Conservation (phyloP, 352 stramenopile species). For the Peronospora destructor region DNA sequence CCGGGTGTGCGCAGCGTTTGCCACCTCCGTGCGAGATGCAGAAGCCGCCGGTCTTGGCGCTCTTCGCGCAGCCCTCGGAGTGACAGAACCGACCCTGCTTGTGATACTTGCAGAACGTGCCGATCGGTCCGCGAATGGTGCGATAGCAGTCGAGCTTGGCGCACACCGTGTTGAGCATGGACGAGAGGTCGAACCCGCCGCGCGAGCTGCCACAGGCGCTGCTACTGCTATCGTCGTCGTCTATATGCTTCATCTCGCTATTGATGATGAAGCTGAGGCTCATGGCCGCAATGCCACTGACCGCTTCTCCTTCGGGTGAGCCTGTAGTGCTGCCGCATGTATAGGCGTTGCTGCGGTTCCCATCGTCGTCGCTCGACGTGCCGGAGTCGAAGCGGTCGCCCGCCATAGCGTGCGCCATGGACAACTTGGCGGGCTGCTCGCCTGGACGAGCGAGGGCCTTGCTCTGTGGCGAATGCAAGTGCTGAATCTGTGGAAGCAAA, state of each 20-base stretch:
- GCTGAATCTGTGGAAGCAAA: conserved; percentile 22
- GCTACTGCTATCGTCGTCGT: conserved; percentile 33
- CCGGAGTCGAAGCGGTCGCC: conserved; percentile 24
- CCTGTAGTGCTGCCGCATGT: background rate
- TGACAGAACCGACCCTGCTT: conserved; percentile 78
- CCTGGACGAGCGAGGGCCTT: conserved; percentile 24
- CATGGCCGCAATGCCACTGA: conserved; percentile 65
- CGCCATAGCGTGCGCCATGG: conserved; percentile 25
- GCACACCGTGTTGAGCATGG: conserved; percentile 76
- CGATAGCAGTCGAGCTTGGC: conserved; percentile 72
- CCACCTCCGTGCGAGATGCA: conserved; percentile 70
- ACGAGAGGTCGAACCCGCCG: conserved; percentile 45
- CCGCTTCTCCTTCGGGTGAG: conserved; percentile 31
- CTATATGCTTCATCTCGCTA: conserved; percentile 37
- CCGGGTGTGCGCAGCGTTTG: conserved; percentile 58
- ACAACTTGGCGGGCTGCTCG: conserved; percentile 13
- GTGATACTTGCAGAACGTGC: conserved; percentile 81
- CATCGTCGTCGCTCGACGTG: conserved; percentile 29
- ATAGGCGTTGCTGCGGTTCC: conserved; percentile 24
- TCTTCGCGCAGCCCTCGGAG: conserved; percentile 60
- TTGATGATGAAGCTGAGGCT: conserved; percentile 84
- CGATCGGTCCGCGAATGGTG: conserved; percentile 55
- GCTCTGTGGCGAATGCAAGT: conserved; percentile 24
- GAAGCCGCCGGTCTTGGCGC: conserved; percentile 71
- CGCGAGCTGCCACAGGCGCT: conserved; percentile 23